A percentile compares a stretch with the other conserved stretches of the same genome.
Evolutionary conservation across 1,139 yeast genomes (phyloP).

Genomic region (Taiozyma sp.): DNA sequence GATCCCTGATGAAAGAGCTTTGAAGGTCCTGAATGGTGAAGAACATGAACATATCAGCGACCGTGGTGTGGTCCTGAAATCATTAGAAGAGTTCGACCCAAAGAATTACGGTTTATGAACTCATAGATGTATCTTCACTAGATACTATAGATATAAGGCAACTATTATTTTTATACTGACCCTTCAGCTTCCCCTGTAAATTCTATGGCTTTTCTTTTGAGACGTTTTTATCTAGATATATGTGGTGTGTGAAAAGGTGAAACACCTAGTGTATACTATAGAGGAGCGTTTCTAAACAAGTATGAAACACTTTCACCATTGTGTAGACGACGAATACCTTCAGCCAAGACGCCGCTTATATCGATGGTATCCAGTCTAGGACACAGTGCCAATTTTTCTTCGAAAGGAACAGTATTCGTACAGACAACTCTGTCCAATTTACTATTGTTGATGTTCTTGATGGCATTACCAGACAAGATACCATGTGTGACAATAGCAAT

Average conservation of each 20-base stretch:
- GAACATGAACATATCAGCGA: conserved; percentile 41
- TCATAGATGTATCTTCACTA: background rate
- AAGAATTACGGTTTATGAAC: conserved; percentile 37
- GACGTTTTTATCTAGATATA: background rate
- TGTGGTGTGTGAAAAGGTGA: background rate
- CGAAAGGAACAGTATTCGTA: conserved; percentile 92
- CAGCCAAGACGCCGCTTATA: conserved; percentile 88
- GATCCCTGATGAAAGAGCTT: conserved; percentile 82
- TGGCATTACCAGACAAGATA: conserved; percentile 82
- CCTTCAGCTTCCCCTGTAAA: background rate
- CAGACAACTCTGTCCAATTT: conserved; percentile 78
- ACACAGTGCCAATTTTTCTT: conserved; percentile 64
- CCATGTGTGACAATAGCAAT: conserved; percentile 98
- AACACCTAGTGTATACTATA: conserved; percentile 20
- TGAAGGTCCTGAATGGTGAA: conserved; percentile 38
- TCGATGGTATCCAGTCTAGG: conserved; percentile 79
- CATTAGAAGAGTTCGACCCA: conserved; percentile 50
- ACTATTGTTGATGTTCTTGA: conserved; percentile 74
- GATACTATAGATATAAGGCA: background rate
- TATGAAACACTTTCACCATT: conserved; percentile 96
- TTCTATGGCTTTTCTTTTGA: background rate
- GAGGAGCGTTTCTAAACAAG: conserved; percentile 73
- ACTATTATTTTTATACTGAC: too few species aligned
- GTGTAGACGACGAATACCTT: conserved; percentile 91
- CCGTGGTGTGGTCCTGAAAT: conserved; percentile 50